Evolutionary conservation across 2,329 filamentous ascomycete species (phyloP).

Genomic region (Plenodomus lindquistii): DNA sequence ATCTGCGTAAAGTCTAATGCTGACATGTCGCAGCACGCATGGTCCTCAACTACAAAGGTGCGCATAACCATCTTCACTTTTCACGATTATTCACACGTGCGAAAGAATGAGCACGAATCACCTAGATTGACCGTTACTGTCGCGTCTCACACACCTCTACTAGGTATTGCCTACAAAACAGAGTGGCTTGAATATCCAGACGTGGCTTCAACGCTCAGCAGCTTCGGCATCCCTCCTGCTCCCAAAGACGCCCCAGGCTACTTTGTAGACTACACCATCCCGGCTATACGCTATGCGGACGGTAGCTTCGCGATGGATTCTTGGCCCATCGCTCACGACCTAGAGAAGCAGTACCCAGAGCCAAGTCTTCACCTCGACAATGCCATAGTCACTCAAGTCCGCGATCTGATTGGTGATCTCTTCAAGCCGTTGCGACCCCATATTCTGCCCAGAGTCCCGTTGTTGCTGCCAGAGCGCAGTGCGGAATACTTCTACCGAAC

Average conservation of each 20-base stretch:
- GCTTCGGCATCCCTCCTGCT: slow-evolving; percentile 52
- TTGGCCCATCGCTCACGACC: slow-evolving; percentile 58
- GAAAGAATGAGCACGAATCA: too few species aligned
- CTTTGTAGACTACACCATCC: slow-evolving; percentile 56
- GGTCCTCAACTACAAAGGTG: slow-evolving; percentile 71
- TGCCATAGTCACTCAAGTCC: slow-evolving; percentile 52
- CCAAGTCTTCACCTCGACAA: slow-evolving; percentile 64
- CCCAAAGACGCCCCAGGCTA: slow-evolving; percentile 35
- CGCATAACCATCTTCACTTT: too few species aligned
- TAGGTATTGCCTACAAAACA: slow-evolving; percentile 66
- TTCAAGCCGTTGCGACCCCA: slow-evolving; percentile 19
- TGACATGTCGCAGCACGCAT: slow-evolving; percentile 58
- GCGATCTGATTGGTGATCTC: slow-evolving; percentile 43
- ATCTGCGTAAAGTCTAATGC: too few species aligned
- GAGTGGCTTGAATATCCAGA: slow-evolving; percentile 73
- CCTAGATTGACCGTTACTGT: too few species aligned
- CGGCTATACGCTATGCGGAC: slow-evolving; percentile 59
- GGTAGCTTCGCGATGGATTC: slow-evolving; percentile 68
- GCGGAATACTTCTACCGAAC: slow-evolving; percentile 61
- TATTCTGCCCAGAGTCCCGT: slow-evolving; percentile 53
- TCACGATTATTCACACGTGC: too few species aligned
- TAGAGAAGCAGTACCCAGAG: slow-evolving; percentile 63
- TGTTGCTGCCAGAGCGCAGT: slow-evolving; percentile 58
- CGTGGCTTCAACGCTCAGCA: slow-evolving; percentile 59
- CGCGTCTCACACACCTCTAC: too few species aligned